These are phyloP conservation scores for Monilinia polystroma DNA, from an alignment of 2,329 filamentous ascomycete species.

Conservation along the genomic window DNA sequence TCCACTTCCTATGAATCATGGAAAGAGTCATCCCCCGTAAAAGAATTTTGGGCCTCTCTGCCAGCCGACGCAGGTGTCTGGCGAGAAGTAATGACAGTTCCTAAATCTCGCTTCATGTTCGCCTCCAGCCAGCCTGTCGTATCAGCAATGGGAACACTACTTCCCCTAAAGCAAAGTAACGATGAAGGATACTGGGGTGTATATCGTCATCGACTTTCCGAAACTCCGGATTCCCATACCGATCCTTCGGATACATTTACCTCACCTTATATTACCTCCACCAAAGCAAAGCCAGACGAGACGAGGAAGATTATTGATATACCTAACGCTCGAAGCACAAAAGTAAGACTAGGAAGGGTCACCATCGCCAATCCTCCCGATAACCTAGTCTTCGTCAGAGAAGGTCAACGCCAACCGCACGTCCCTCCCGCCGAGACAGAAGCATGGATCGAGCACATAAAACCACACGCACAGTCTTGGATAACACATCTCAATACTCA, in stretches of 20 bases:
- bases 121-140: constrained; percentile 26
- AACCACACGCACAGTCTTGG: constrained; percentile 27
- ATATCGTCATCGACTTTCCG: constrained; percentile 29
- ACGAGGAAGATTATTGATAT: constrained; percentile 14
- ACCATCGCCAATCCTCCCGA: constrained; percentile 25
- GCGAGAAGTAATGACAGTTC: constrained; percentile 31
- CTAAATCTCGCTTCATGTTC: constrained; percentile 28
- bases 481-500: constrained; percentile 26
- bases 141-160: constrained; percentile 26
- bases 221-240: constrained; percentile 26
- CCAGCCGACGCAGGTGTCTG: constrained; percentile 30
- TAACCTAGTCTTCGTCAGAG: constrained; percentile 29
- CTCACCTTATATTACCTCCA: constrained; percentile 24
- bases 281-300: constrained; percentile 10
- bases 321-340: not conserved
- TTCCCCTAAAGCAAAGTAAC: constrained; percentile 24
- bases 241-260: constrained; percentile 27
- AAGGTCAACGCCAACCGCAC: constrained; percentile 28
- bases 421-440: constrained; percentile 26
- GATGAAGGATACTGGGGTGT: constrained; percentile 32
- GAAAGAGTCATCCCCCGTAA: constrained; percentile 9
- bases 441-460: constrained; percentile 25
- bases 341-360: constrained; percentile 16
- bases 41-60: constrained; percentile 28
- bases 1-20: constrained; percentile 35